Conservation (phyloP, 2,329 filamentous ascomycete species). For the Ophiocordyceps camponoti-rufipedis region DNA sequence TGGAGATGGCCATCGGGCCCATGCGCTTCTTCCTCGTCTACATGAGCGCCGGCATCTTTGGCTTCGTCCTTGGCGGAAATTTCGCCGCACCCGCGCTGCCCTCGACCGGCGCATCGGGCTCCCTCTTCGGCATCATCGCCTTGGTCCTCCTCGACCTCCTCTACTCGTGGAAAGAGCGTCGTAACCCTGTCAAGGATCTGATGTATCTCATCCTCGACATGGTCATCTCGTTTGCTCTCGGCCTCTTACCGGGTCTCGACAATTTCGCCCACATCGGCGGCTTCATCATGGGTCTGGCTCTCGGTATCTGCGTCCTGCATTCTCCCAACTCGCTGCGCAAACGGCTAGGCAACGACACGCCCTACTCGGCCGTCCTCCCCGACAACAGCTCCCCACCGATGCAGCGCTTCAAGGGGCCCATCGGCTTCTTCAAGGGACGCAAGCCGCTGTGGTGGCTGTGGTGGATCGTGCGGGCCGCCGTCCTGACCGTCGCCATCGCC, state of each 20-base stretch:
- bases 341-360: slow-evolving; percentile 51
- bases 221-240: slow-evolving; percentile 77
- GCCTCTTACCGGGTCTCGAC: slow-evolving; percentile 79
- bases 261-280: slow-evolving; percentile 97
- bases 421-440: slow-evolving; percentile 77
- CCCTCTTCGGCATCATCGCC: slow-evolving; percentile 81
- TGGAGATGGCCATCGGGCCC: slow-evolving; percentile 78
- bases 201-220: slow-evolving; percentile 75
- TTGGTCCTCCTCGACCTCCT: slow-evolving; percentile 75
- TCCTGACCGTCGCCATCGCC: slow-evolving; percentile 62
- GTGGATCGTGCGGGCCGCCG: slow-evolving; percentile 74
- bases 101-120: slow-evolving; percentile 77
- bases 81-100: slow-evolving; percentile 68
- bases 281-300: slow-evolving; percentile 75
- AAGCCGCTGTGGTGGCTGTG: slow-evolving; percentile 95
- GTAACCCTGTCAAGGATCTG: slow-evolving; percentile 64
- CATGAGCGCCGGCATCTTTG: slow-evolving; percentile 80
- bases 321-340: slow-evolving; percentile 67
- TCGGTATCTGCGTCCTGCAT: slow-evolving; percentile 75
- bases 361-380: slow-evolving; percentile 51
- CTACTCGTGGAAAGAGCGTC: slow-evolving; percentile 77
- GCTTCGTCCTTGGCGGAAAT: slow-evolving; percentile 87
- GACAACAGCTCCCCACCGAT: slow-evolving; percentile 27
- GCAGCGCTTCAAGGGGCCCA: slow-evolving; percentile 40
- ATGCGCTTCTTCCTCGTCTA: slow-evolving; percentile 84